These are phyloP conservation scores for Sideroxylon spinosum DNA, from an alignment of 179 eudicot genomes.

Conservation along the genomic window DNA sequence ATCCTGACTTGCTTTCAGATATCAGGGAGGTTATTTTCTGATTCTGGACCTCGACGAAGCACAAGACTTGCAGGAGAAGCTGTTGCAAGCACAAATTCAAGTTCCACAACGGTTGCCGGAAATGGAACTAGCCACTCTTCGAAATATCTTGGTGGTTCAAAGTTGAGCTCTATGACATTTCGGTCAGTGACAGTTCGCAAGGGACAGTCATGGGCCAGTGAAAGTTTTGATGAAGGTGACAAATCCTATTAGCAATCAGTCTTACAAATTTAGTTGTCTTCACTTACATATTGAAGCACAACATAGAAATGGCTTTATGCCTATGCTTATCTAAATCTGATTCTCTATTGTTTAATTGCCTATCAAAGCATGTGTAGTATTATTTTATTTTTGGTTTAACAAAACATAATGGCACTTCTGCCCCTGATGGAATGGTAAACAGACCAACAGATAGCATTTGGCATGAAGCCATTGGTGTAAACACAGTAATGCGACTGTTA, in stretches of 20 bases:
- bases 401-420: not conserved
- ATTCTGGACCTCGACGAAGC: conserved; percentile 90
- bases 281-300: not conserved
- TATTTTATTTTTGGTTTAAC: not conserved
- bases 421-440: not conserved
- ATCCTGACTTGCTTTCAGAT: conserved; percentile 43
- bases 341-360: not conserved
- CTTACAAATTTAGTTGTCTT: conserved; percentile 2
- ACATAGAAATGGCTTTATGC: not conserved
- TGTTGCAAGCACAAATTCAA: conserved; percentile 40
- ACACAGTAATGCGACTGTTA: not conserved
- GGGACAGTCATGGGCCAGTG: conserved; percentile 63
- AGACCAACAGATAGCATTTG: not conserved
- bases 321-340: not conserved
- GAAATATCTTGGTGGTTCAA: conserved; percentile 61
- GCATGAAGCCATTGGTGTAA: not conserved
- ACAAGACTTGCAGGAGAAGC: conserved; percentile 80
- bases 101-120: conserved; percentile 45
- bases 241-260: conserved; percentile 4
- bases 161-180: conserved; percentile 53
- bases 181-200: conserved; percentile 77
- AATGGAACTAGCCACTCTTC: conserved; percentile 78
- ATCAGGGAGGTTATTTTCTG: conserved; percentile 89
- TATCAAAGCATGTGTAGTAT: not conserved
- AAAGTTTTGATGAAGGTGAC: conserved; percentile 82